phyloP scores from a whole-genome alignment of 1,284 basidiomycete species.

The Xanthoconium separans region DNA sequence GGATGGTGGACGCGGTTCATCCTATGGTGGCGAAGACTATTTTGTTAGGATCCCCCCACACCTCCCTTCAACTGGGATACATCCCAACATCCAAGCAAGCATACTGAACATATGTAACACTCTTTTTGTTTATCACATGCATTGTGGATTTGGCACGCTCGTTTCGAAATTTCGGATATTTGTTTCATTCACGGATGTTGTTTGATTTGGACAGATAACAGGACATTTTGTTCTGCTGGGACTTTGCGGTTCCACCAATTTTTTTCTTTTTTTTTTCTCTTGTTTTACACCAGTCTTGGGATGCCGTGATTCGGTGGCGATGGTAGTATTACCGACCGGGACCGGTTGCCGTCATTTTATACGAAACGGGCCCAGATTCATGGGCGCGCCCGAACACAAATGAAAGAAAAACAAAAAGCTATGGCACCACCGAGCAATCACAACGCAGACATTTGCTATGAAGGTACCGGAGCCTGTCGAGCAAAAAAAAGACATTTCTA shows the following conservation, averaged over 20 bases:
- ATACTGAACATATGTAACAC: slow-evolving; percentile 37
- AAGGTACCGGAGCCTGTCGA: background rate
- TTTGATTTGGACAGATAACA: slow-evolving; percentile 23
- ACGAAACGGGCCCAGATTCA: slow-evolving; percentile 5
- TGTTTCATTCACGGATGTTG: slow-evolving; percentile 17
- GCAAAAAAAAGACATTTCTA: background rate
- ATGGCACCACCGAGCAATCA: background rate
- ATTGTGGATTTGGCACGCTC: slow-evolving; percentile 20
- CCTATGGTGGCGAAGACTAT: slow-evolving; percentile 67
- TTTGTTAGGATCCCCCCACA: slow-evolving; percentile 48
- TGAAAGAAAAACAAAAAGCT: background rate
- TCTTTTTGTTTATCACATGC: slow-evolving; percentile 32
- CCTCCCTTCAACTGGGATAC: slow-evolving; percentile 3
- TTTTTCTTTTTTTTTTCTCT: background rate
- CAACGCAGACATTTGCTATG: background rate
- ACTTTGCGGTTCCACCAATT: slow-evolving; percentile 2
- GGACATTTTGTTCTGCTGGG: slow-evolving; percentile 1
- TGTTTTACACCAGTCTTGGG: background rate
- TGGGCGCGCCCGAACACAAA: background rate
- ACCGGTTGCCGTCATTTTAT: slow-evolving; percentile 16
- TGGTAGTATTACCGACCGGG: slow-evolving; percentile 12
- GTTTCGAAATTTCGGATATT: slow-evolving; percentile 13
- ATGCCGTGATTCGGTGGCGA: background rate
- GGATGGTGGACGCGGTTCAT: slow-evolving; percentile 73
- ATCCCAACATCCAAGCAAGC: slow-evolving; percentile 10